Evolutionary conservation across 2,329 filamentous ascomycete genomes (phyloP), one percentile per base, ranked within the genome.

Genomic region (Penicillium sclerotigenum): DNA sequence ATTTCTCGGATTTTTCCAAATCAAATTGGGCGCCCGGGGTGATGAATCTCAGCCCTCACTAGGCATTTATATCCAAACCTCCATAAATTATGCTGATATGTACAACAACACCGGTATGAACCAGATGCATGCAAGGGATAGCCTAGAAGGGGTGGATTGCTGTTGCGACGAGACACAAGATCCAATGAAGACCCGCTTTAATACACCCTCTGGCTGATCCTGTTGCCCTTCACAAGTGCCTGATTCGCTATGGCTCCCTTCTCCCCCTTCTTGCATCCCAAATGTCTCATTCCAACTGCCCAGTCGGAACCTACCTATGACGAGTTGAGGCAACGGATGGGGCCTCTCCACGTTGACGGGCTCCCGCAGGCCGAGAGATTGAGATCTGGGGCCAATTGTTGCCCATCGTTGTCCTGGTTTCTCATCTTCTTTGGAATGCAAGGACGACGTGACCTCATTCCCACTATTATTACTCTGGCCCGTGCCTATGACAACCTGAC

Each of bases 381-480:
- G 52, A 55, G 52, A 56, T 56, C 54, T 59, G 28, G 58, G 52
- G 42, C 70, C 70, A 72, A 72, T 71, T 56, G 61, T 48, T 28
- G 18, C 31, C 20, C 37, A 34, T 16, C 51, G 29, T 43, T 36
- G 36, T 49, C 54, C 47, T 55, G 52, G 52, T 53, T 63, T 65
- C 61, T 65, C 59, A 62, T 62, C 64, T 66, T 59, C 57, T 65
- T 65, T 62, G 70, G 71, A 68, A 75, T 75, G 72, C 71, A 75
- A 74, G 72, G 72, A 73, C 57, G 48, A 57, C 59, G 54, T 58
- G 59, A 63, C 57, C 55, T 62, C 62, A 66, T 64, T 65, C 64
- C 60, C 54, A 50, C 49, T 63, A 61, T 62, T 63, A 64, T 64
- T 60, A 49, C 52, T 47, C 31, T 58, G 62, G 58, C 59, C 63